A percentile compares a stretch with the other conserved stretches of the same genome.
These are phyloP conservation scores for Sporothrix mexicana DNA, from an alignment of 2,329 filamentous ascomycete genomes.

Conservation along the genomic window DNA sequence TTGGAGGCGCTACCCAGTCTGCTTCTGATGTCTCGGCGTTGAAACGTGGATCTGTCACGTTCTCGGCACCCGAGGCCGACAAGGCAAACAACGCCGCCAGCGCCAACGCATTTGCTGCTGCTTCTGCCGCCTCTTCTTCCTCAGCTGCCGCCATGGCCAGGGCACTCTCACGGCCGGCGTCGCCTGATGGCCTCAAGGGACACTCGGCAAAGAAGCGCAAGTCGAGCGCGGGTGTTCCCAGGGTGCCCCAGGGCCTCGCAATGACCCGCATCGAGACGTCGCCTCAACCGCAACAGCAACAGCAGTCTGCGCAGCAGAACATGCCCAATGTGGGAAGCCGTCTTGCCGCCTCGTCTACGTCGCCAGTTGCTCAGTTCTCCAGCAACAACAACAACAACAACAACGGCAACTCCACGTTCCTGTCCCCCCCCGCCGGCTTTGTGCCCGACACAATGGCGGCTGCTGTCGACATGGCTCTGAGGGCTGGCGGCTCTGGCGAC, in stretches of 20 bases:
- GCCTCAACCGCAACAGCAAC: slow-evolving; percentile 43
- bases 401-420: slow-evolving; percentile 48
- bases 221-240: slow-evolving; percentile 66
- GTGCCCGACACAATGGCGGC: slow-evolving; percentile 38
- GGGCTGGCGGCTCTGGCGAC: slow-evolving; percentile 36
- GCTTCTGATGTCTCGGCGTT: slow-evolving; percentile 67
- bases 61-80: slow-evolving; percentile 30
- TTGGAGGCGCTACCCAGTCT: slow-evolving; percentile 60
- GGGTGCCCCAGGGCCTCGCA: slow-evolving; percentile 73
- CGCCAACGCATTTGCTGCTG: neutral
- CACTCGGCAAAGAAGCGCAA: slow-evolving; percentile 82
- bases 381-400: slow-evolving; percentile 49
- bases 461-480: slow-evolving; percentile 38
- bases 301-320: slow-evolving; percentile 47
- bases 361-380: slow-evolving; percentile 60
- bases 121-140: slow-evolving; percentile 36
- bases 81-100: neutral
- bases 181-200: slow-evolving; percentile 68
- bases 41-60: slow-evolving; percentile 55
- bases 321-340: slow-evolving; percentile 40
- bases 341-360: slow-evolving; percentile 48
- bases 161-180: slow-evolving; percentile 74
- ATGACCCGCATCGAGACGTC: slow-evolving; percentile 81
- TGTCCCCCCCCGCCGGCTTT: slow-evolving; percentile 43
- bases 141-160: slow-evolving; percentile 51